Evolutionary conservation across 2,329 filamentous ascomycete genomes (phyloP), one percentile per base, ranked within the genome.

Genomic region (Fusarium cyanostomum): DNA sequence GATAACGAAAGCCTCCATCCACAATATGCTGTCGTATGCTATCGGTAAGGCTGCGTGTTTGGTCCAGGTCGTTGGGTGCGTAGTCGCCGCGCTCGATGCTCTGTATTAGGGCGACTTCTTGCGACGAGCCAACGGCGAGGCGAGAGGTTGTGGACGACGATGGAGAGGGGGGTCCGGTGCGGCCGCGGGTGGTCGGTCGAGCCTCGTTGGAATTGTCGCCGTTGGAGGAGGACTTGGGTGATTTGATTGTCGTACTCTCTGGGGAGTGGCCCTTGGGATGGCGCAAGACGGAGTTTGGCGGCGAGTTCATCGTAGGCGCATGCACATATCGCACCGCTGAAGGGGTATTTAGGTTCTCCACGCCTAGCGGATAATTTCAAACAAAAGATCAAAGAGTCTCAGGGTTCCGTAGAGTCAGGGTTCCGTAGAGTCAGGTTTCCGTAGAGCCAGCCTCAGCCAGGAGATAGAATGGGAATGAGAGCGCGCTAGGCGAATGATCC

Each of bases 11-110:
- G 30, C 76, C 74, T 9, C 78, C 76, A 18, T 80, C 79, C 52
- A 79, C 72, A 50, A 79, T 76, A 50, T 80, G 78, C 34, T 79
- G 75, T 24, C 77, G 76, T 56, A 80, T 78, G 59, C 78, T 80
- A 6, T 79, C 76, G 6, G 78, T 79, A 41, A 80, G 68, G 43
- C 78, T 80, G 34, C 72, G 71, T 2, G 77, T 80, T 27, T 80
- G 77, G 38, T 75, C 74, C 26, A 65, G 49, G n/a, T 68, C 67
- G 21, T 70, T 62, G 9, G 62, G 45, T 12, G 64, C 55, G 15
- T 70, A 65, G 3, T 76, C 71, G 53, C 74, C 74, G n/a, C 71
- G 64, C 31, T 77, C 76, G 34, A 77, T 71, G 49, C 68, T 69
- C 31, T 73, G 69, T 28, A 77, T 74, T 0, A 75, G 43, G 13